phyloP scores from a whole-genome alignment of 2,329 filamentous ascomycete genomes.

The Penicillium sp. region DNA sequence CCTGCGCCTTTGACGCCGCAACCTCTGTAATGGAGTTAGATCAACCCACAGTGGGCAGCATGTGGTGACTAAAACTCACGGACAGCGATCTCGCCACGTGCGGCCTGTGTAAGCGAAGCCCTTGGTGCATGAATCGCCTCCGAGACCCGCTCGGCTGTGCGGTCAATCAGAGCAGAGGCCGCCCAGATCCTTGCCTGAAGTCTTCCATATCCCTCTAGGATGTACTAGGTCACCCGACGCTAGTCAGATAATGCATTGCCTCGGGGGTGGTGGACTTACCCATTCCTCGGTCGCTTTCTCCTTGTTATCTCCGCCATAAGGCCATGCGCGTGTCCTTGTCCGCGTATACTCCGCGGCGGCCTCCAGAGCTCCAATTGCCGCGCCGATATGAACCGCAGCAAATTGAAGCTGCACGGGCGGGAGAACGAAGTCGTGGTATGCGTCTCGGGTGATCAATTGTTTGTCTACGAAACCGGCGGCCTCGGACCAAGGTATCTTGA shows the following conservation, averaged over 20 bases:
- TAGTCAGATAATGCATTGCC: background rate
- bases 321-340: conserved; percentile 65
- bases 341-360: conserved; percentile 62
- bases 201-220: conserved; percentile 68
- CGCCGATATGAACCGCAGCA: conserved; percentile 69
- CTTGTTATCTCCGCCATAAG: conserved; percentile 67
- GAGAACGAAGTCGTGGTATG: background rate
- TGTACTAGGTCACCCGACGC: conserved; percentile 46
- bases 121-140: conserved; percentile 53
- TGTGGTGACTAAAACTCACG: conserved; percentile 55
- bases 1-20: background rate
- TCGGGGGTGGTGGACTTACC: background rate
- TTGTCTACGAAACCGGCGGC: conserved; percentile 38
- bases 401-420: conserved; percentile 63
- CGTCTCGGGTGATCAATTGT: background rate
- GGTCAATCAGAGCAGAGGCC: conserved; percentile 63
- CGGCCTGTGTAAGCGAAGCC: conserved; percentile 51
- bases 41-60: background rate
- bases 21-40: background rate
- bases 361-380: conserved; percentile 63
- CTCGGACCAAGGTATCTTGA: conserved; percentile 63
- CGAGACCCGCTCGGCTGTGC: conserved; percentile 57
- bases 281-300: conserved; percentile 65
- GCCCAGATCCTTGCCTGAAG: conserved; percentile 67
- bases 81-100: conserved; percentile 64